Evolutionary conservation across 192 early-diverging fungal species (phyloP).

Genomic region (Mortierella claussenii): DNA sequence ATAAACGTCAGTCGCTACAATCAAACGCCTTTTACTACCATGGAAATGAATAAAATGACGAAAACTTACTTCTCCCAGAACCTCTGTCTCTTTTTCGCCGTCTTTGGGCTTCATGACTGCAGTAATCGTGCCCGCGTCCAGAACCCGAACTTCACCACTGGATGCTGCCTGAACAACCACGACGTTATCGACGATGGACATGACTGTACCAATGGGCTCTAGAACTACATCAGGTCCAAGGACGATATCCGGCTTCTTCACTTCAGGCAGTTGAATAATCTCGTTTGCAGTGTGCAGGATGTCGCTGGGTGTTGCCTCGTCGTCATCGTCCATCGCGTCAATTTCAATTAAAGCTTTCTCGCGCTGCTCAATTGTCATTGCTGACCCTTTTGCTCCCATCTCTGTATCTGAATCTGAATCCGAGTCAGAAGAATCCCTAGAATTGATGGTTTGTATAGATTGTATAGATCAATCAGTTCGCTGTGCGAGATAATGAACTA

Average conservation of each 20-base stretch:
- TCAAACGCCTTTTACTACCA: too few species aligned
- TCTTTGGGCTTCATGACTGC: constrained; percentile 24
- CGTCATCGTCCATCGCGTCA: constrained; percentile 53
- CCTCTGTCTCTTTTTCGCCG: constrained; percentile 60
- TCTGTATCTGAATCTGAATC: constrained; percentile 31
- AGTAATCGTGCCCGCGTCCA: constrained; percentile 84
- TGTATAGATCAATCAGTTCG: background rate
- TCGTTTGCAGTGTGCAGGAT: constrained; percentile 70
- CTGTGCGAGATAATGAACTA: too few species aligned
- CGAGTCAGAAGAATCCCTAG: constrained; percentile 31
- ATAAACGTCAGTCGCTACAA: too few species aligned
- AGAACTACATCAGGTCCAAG: constrained; percentile 63
- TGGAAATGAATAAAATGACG: constrained; percentile 6
- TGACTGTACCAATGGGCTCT: constrained; percentile 70
- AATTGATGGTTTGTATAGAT: background rate
- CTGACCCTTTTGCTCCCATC: background rate
- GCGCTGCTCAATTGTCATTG: constrained; percentile 38
- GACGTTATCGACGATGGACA: constrained; percentile 75
- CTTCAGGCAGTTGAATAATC: constrained; percentile 58
- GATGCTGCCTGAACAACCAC: constrained; percentile 72
- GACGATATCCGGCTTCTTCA: constrained; percentile 56
- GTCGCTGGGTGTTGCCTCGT: constrained; percentile 15
- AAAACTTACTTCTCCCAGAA: constrained; percentile 69
- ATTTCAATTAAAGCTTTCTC: constrained; percentile 38
- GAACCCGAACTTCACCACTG: constrained; percentile 62